phyloP scores from a whole-genome alignment of 106 monocot genomes.

The Dendrobium nobile region DNA sequence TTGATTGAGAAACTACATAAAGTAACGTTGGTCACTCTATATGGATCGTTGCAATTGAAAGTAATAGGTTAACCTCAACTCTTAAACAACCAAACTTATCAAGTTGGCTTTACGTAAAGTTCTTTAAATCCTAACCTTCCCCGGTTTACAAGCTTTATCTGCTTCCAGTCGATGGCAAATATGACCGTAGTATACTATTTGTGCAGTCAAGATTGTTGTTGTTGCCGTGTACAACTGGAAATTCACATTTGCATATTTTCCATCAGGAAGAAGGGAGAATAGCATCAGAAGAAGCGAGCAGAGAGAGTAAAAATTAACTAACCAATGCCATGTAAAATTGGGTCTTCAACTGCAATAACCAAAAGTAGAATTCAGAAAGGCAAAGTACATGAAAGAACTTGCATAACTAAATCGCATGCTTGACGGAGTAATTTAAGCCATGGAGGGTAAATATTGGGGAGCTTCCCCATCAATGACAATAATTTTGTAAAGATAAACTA shows the following conservation, averaged over 20 bases:
- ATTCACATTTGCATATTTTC: neutral
- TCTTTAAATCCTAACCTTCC: neutral
- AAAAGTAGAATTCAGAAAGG: constrained; percentile 4
- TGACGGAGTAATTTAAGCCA: no score
- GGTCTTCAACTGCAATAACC: constrained; percentile 70
- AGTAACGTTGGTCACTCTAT: no score
- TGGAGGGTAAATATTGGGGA: no score
- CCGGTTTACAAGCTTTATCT: neutral
- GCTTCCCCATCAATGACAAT: no score
- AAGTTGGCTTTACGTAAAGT: no score
- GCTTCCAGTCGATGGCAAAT: neutral
- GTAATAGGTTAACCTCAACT: no score
- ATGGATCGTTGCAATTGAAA: no score
- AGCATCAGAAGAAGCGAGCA: constrained; percentile 3
- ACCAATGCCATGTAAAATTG: constrained; percentile 88
- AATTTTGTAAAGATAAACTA: no score
- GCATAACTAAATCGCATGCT: no score
- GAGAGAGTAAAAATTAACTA: neutral
- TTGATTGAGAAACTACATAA: no score
- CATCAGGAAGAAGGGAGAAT: neutral
- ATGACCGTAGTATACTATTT: constrained; percentile 64
- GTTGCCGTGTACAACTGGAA: constrained; percentile 69
- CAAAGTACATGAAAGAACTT: no score
- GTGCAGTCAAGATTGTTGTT: constrained; percentile 50
- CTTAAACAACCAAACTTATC: no score